Evolutionary conservation across 2,329 filamentous ascomycete genomes (phyloP).

Genomic region (Verticillium longisporum): DNA sequence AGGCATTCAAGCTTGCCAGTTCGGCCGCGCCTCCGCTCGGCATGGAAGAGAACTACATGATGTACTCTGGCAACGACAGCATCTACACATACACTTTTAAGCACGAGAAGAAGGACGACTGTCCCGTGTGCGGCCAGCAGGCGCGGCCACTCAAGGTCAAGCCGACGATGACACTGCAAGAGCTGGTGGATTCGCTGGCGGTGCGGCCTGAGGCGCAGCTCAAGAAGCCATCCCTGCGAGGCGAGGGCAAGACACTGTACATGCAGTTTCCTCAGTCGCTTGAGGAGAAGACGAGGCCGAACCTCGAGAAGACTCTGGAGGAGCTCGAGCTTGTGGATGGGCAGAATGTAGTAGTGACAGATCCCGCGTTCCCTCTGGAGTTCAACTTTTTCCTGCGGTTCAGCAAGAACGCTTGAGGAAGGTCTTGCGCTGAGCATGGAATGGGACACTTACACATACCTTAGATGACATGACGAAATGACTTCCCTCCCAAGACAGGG

Average conservation of each 20-base stretch:
- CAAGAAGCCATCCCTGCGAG: conserved; percentile 83
- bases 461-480: conserved; percentile 1
- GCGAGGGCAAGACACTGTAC: conserved; percentile 77
- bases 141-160: conserved; percentile 70
- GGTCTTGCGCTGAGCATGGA: background rate
- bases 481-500: background rate
- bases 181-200: conserved; percentile 79
- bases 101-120: conserved; percentile 90
- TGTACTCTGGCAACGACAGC: conserved; percentile 94
- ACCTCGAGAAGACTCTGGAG: conserved; percentile 68
- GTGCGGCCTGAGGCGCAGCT: conserved; percentile 83
- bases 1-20: conserved; percentile 91
- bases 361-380: conserved; percentile 78
- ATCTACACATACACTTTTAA: conserved; percentile 98
- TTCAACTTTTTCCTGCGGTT: conserved; percentile 51
- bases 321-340: conserved; percentile 70
- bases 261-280: conserved; percentile 78
- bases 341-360: conserved; percentile 86
- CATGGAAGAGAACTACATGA: conserved; percentile 88
- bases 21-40: conserved; percentile 74
- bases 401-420: conserved; percentile 17
- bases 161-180: conserved; percentile 65
- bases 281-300: conserved; percentile 77
- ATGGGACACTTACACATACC: background rate
- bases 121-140: conserved; percentile 83